Evolutionary conservation across 1,284 basidiomycete genomes (phyloP).

Genomic region (Lentinula novae-zelandiae): DNA sequence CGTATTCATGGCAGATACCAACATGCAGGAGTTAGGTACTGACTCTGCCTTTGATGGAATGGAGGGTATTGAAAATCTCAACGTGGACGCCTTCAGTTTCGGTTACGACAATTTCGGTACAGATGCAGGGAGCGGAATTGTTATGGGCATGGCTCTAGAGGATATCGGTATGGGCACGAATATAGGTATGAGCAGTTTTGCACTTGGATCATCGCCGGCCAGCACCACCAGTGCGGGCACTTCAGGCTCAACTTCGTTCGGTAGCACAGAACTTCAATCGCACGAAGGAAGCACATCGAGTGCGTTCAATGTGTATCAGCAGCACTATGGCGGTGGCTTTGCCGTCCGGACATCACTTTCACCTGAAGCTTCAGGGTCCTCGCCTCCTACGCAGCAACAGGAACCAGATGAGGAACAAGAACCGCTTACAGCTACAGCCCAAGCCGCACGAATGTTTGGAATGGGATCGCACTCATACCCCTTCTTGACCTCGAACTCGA

Average conservation of each 20-base stretch:
- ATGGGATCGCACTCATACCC: background rate
- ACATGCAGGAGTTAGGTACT: background rate
- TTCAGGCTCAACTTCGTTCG: background rate
- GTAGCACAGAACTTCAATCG: background rate
- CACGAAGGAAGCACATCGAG: background rate
- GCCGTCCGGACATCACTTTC: background rate
- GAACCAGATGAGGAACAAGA: background rate
- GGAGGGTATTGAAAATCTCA: constrained; percentile 3
- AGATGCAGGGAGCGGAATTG: constrained; percentile 6
- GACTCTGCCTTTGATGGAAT: background rate
- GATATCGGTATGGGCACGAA: constrained; percentile 4
- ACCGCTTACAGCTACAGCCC: constrained; percentile 2
- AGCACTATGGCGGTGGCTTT: background rate
- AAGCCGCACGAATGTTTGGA: constrained; percentile 7
- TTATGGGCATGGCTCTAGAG: constrained; percentile 10
- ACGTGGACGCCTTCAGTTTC: constrained; percentile 4
- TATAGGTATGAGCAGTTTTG: background rate
- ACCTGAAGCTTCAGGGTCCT: background rate
- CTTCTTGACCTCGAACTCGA: background rate
- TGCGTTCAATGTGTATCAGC: background rate
- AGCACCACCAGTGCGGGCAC: background rate
- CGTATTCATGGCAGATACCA: constrained; percentile 6
- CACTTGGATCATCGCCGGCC: background rate
- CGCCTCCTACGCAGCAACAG: background rate
- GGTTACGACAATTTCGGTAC: constrained; percentile 5